Evolutionary conservation across 2,329 filamentous ascomycete species (phyloP), one percentile per base, ranked within the genome.

Genomic region (Pseudogymnoascus sp.): DNA sequence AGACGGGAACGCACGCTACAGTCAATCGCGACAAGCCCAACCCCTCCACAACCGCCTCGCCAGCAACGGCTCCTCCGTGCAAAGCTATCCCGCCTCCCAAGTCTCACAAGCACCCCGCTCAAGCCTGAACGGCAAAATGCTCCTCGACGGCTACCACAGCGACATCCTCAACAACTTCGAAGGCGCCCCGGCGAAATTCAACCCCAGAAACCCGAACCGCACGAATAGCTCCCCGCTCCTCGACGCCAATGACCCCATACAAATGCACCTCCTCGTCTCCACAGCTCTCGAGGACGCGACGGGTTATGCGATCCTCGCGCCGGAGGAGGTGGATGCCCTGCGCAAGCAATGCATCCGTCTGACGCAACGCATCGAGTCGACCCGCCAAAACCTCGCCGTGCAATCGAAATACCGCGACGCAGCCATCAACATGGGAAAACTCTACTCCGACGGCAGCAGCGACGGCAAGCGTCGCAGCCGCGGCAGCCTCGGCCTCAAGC

Each of bases 401-500:
- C 95, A 99, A 75, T 90, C 87, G 63, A 99, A 98, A 79, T 92
- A 97, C 71, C 90, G 92, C 70, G 93, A 98, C 81, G 95, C 95
- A 0, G 92, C 95, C 10, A 85, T 89, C 68, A 96, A 92, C 43
- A 87, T 99, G 77, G 88, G 88, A 65, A 88, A 89, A 70, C 80
- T 99, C 31, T 92, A 96, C 73, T 85, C 85, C 36, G 69, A 82
- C 39, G 80, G 79, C n/a, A 82, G 31, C n/a, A 82, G 10, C n/a
- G 83, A 83, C 68, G 80, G 77, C 61, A 76, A 75, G 65, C 82
- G 78, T 65, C 77, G 77, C 62, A 76, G 83, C 48, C 77, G 80
- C 68, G 80, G 77, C 57, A 77, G 83, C 54, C 77, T 81, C 54
- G 79, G 78, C 65, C 74, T 75, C 62, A 79, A 77, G 51, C 78